These are phyloP conservation scores for Fragaria vesca DNA, from an alignment of 306 rosid genomes.

Conservation along the genomic window DNA sequence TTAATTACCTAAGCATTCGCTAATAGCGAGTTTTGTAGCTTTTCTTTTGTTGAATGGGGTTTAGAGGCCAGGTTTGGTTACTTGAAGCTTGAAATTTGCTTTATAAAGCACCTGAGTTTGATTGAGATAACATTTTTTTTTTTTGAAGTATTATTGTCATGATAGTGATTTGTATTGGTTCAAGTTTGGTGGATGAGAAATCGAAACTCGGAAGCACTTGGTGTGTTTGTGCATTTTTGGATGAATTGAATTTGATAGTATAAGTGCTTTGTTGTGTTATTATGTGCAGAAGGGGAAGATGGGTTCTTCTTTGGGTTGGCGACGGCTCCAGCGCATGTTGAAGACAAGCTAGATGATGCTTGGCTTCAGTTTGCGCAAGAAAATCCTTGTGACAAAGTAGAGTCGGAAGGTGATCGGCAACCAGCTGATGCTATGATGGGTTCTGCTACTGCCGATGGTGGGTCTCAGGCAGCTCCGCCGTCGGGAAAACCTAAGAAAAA, in stretches of 20 bases:
- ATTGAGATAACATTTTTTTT: not conserved
- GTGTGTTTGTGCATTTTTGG: not conserved
- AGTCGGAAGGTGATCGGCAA: conserved; percentile 33
- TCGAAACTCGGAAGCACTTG: conserved; percentile 4
- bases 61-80: not conserved
- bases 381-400: conserved; percentile 33
- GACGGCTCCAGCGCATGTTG: conserved; percentile 97
- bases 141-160: not conserved
- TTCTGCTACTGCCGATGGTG: conserved; percentile 77
- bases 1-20: not conserved
- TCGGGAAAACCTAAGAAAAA: conserved; percentile 29
- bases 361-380: conserved; percentile 90
- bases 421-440: conserved; percentile 59
- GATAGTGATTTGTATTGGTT: not conserved
- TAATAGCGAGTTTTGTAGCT: not conserved
- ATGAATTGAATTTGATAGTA: not conserved
- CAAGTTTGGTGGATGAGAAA: not conserved
- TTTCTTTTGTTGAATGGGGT: not conserved
- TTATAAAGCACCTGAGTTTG: not conserved
- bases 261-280: conserved; percentile 1
- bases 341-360: conserved; percentile 85
- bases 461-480: conserved; percentile 54
- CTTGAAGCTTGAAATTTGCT: not conserved
- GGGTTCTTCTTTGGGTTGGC: conserved; percentile 91
- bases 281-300: conserved; percentile 51